Conservation (phyloP, 2,329 filamentous ascomycete species). For the Aspergillus aculeatinus region DNA sequence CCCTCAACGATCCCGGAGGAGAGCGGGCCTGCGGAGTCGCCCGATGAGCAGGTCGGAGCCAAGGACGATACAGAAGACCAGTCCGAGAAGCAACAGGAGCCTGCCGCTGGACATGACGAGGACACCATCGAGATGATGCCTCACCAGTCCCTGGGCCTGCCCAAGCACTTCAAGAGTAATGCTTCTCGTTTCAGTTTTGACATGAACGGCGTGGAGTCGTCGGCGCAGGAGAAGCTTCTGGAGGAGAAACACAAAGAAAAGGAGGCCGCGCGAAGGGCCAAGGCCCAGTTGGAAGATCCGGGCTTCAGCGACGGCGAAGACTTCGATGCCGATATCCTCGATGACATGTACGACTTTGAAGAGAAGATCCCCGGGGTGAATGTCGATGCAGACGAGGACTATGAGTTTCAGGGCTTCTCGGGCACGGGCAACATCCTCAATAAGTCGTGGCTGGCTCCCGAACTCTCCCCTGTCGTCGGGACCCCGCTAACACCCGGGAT, state of each 20-base stretch:
- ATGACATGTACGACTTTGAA: constrained; percentile 47
- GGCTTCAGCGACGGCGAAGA: constrained; percentile 45
- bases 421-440: constrained; percentile 24
- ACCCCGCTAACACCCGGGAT: constrained; percentile 32
- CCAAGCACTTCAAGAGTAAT: constrained; percentile 54
- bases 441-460: constrained; percentile 37
- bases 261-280: constrained; percentile 44
- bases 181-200: constrained; percentile 67
- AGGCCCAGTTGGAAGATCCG: constrained; percentile 29
- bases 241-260: constrained; percentile 63
- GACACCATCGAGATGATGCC: constrained; percentile 33
- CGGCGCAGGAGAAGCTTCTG: constrained; percentile 59
- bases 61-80: constrained; percentile 9
- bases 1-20: constrained; percentile 36
- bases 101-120: constrained; percentile 22
- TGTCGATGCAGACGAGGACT: constrained; percentile 45
- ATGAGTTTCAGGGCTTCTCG: constrained; percentile 34
- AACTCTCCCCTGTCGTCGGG: constrained; percentile 36
- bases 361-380: constrained; percentile 51
- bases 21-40: constrained; percentile 12
- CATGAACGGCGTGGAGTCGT: constrained; percentile 57
- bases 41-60: constrained; percentile 9
- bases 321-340: constrained; percentile 46
- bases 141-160: constrained; percentile 36
- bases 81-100: constrained; percentile 7